Conservation (phyloP, 2,329 filamentous ascomycete genomes). For the Botrytis deweyae region DNA sequence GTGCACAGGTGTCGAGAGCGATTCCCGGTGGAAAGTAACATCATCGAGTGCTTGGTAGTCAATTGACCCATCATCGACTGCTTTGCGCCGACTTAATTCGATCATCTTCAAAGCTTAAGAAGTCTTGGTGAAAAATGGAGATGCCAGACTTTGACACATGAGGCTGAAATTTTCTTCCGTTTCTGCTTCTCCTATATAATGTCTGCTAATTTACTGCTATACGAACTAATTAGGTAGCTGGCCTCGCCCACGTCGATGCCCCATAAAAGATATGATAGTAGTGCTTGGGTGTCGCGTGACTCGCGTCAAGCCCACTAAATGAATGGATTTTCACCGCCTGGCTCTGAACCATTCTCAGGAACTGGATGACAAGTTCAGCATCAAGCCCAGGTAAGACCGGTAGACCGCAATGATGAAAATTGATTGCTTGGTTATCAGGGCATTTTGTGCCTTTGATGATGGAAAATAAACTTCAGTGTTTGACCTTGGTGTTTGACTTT, state of each 20-base stretch:
- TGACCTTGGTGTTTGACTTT: not conserved
- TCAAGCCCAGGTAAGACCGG: not conserved
- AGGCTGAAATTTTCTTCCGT: not conserved
- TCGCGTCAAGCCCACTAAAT: not conserved
- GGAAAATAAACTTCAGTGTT: not conserved
- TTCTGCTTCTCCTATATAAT: not conserved
- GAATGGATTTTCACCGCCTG: not conserved
- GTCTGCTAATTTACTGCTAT: not conserved
- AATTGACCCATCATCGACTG: not conserved
- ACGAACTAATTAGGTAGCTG: not conserved
- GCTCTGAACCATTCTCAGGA: not conserved
- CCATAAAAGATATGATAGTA: not conserved
- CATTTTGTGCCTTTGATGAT: not conserved
- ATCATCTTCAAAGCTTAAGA: not conserved
- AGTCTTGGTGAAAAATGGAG: not conserved
- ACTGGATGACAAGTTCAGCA: not conserved
- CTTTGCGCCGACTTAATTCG: not conserved
- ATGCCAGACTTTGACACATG: not conserved
- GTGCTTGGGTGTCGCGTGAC: not conserved
- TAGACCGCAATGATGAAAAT: not conserved
- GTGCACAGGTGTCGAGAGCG: not conserved
- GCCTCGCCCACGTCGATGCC: not conserved
- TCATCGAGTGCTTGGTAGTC: conserved; percentile 4
- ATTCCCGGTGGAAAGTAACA: not conserved
- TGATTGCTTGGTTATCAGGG: not conserved